Evolutionary conservation across 2,329 filamentous ascomycete species (phyloP), one percentile per base, ranked within the genome.

Genomic region (Fusarium mundagurra): DNA sequence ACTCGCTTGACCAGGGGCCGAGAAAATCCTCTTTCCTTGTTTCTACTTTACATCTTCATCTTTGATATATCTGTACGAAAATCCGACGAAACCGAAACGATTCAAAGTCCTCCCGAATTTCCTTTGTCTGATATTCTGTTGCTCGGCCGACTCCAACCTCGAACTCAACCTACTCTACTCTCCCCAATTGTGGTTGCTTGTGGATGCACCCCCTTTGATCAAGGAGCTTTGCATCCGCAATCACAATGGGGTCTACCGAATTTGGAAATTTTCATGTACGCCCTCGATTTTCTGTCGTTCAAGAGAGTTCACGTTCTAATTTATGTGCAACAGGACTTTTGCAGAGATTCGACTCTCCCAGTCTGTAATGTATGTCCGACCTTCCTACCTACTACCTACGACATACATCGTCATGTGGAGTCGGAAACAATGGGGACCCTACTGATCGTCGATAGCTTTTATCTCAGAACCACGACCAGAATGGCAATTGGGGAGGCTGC

Each of bases 291-390:
- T 59, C 57, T 58, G 47, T 43, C 8, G 53, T 66, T 66, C 31
- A 62, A 58, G 38, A 43, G 50, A 45, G 34, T 59, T 57, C 47
- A 60, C 47, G 22, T 63, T 48, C 66, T 69, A 72, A 78, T 80
- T 74, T 68, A 62, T 65, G 70, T 70, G 76, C 60, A 57, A 80
- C 80, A 96, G 93, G 86, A 92, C 81, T 95, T 96, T 82, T 96
- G 94, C 88, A 92, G 90, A 81, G 93, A 95, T 85, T 93, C 93
- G 78, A 95, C 93, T 66, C 87, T 96, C 78, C 93, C 94, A 62
- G 87, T 96, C 78, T 96, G 93, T 87, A 96, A 96, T 88, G 93
- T 95, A 88, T 79, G 92, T 89, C 41, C 61, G 59, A 73, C 54
- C 66, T 55, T 29, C 24, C 51, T 61, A 39, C 34, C 34, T 61